Evolutionary conservation across 805 yeast species (phyloP).

Genomic region (Lipomyces kockii): DNA sequence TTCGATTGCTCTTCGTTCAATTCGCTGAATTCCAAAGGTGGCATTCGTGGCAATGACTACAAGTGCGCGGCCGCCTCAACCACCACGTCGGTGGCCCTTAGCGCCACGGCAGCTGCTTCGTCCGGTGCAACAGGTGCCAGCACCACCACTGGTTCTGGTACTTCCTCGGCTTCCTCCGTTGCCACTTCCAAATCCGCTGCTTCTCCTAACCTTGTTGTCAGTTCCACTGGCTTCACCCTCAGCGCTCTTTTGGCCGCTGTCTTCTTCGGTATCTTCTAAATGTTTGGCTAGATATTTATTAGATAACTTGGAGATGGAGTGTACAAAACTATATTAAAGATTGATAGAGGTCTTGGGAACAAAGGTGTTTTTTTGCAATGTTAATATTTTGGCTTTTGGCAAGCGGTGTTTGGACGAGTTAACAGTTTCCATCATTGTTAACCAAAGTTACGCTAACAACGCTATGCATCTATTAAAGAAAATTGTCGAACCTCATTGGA

Average conservation of each 20-base stretch:
- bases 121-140: constrained; percentile 40
- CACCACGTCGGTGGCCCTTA: constrained; percentile 52
- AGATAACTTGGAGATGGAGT: neutral
- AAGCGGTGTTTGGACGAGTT: constrained; percentile 1
- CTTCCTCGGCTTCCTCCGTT: constrained; percentile 51
- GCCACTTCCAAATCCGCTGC: constrained; percentile 44
- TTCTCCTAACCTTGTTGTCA: constrained; percentile 44
- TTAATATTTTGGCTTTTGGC: constrained; percentile 1
- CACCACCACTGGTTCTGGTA: constrained; percentile 45
- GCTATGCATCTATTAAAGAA: neutral
- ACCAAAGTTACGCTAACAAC: neutral
- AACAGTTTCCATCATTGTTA: neutral
- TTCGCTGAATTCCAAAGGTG: constrained; percentile 72
- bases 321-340: neutral
- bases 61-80: constrained; percentile 68
- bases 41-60: constrained; percentile 88
- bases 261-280: constrained; percentile 36
- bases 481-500: neutral
- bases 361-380: neutral
- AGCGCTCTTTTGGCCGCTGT: constrained; percentile 39
- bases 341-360: constrained; percentile 1
- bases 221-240: constrained; percentile 41
- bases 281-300: neutral
- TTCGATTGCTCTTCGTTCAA: constrained; percentile 82
- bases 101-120: constrained; percentile 36